A percentile compares a stretch with the other conserved stretches of the same genome.
phyloP scores from a whole-genome alignment of 2,329 filamentous ascomycete genomes.

The Cladosporium sphaerospermum region DNA sequence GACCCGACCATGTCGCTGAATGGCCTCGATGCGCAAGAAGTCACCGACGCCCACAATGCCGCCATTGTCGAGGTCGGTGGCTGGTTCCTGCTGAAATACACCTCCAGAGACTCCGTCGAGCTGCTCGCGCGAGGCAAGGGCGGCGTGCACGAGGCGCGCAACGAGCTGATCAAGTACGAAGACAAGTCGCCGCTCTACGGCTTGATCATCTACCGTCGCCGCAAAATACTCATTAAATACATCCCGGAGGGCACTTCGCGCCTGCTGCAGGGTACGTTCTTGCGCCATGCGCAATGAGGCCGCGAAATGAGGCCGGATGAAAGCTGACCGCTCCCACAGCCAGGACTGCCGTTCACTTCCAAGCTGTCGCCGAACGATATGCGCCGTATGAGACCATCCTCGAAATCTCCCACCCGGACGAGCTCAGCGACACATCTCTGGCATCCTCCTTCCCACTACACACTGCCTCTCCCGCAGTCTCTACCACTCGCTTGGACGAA shows the following conservation, averaged over 20 bases:
- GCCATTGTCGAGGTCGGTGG: conserved; percentile 78
- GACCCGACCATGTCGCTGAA: conserved; percentile 75
- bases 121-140: conserved; percentile 70
- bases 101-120: conserved; percentile 78
- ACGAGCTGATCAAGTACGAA: conserved; percentile 68
- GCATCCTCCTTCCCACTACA: conserved; percentile 85
- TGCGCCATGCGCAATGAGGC: background rate
- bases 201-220: conserved; percentile 79
- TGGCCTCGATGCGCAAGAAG: conserved; percentile 74
- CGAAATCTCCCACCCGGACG: conserved; percentile 65
- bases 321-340: conserved; percentile 46
- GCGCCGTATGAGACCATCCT: conserved; percentile 82
- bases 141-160: conserved; percentile 77
- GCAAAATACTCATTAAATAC: conserved; percentile 89
- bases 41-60: conserved; percentile 79
- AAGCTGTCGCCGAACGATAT: conserved; percentile 60
- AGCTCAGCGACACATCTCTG: conserved; percentile 80
- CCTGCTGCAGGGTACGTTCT: conserved; percentile 73
- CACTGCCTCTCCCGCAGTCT: conserved; percentile 78
- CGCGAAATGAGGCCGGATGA: background rate
- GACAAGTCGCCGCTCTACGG: conserved; percentile 88
- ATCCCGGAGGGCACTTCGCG: conserved; percentile 86
- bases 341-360: conserved; percentile 67
- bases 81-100: conserved; percentile 96
- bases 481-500: conserved; percentile 77